A percentile compares a stretch with the other conserved stretches of the same genome.
Evolutionary conservation across 305 asterid species (phyloP).

Genomic region (Solanum hybrid): DNA sequence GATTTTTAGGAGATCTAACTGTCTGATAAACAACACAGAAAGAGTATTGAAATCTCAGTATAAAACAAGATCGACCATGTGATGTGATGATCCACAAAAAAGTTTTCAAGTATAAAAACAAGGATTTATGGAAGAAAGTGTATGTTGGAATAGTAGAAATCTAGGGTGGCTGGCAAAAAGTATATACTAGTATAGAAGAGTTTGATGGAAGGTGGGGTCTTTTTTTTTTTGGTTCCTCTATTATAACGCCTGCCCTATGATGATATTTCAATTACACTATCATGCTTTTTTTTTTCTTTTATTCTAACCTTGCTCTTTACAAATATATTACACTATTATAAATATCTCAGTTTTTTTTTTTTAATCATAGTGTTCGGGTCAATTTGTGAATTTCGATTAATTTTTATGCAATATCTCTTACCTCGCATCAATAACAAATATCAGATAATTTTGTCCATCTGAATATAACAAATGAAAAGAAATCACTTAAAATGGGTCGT

Average conservation of each 20-base stretch:
- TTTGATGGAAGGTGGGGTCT: not conserved
- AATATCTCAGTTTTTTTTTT: too few relatives aligned
- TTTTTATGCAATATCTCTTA: not conserved
- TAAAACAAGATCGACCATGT: not conserved
- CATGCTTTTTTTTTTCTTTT: not conserved
- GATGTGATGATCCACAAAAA: not conserved
- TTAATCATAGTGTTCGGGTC: not conserved
- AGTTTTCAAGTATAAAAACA: not conserved
- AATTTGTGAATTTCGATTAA: too few relatives aligned
- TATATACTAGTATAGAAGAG: not conserved
- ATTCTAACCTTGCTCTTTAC: not conserved
- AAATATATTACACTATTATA: too few relatives aligned
- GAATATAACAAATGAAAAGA: not conserved
- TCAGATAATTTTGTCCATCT: too few relatives aligned
- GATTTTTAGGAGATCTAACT: not conserved
- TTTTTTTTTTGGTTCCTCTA: not conserved
- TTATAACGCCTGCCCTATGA: not conserved
- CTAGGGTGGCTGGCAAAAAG: slow-evolving; percentile 1
- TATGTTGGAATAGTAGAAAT: not conserved
- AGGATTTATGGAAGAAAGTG: not conserved
- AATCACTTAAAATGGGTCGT: too few relatives aligned
- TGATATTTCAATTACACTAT: not conserved
- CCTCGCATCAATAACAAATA: accelerated
- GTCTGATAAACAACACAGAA: not conserved
- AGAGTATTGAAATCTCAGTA: not conserved